phyloP scores from a whole-genome alignment of 805 yeast species.

The Candida parachauliodes region DNA sequence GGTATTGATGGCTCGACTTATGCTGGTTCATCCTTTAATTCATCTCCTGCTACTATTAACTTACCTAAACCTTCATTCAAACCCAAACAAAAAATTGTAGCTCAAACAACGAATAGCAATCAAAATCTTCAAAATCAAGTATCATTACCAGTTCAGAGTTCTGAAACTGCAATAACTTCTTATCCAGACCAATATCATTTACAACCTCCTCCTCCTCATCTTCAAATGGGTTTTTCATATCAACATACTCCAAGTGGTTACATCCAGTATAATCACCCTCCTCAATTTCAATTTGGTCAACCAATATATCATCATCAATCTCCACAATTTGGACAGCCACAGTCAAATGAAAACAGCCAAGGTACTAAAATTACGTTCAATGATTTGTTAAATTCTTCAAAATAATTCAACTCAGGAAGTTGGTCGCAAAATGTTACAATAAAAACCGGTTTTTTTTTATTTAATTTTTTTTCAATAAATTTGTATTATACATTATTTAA shows the following conservation, averaged over 20 bases:
- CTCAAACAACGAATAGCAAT: constrained; percentile 4
- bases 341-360: constrained; percentile 11
- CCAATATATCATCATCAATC: constrained; percentile 12
- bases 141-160: constrained; percentile 16
- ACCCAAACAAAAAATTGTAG: constrained; percentile 9
- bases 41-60: constrained; percentile 53
- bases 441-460: not conserved
- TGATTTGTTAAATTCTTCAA: constrained; percentile 21
- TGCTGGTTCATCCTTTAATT: constrained; percentile 57
- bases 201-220: constrained; percentile 14
- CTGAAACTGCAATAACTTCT: constrained; percentile 30
- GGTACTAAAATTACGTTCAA: constrained; percentile 41
- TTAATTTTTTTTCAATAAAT: not conserved
- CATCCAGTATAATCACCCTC: constrained; percentile 19
- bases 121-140: constrained; percentile 5
- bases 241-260: constrained; percentile 29
- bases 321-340: constrained; percentile 11
- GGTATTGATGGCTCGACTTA: constrained; percentile 29
- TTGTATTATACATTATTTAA: constrained; percentile 17
- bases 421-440: too few relatives aligned
- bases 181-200: constrained; percentile 21
- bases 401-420: constrained; percentile 3
- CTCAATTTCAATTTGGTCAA: constrained; percentile 4
- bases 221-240: constrained; percentile 31
- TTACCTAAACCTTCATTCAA: constrained; percentile 55